Evolutionary conservation across 2,329 filamentous ascomycete species (phyloP), one percentile per base, ranked within the genome.

Genomic region (Apiospora malaysiana): DNA sequence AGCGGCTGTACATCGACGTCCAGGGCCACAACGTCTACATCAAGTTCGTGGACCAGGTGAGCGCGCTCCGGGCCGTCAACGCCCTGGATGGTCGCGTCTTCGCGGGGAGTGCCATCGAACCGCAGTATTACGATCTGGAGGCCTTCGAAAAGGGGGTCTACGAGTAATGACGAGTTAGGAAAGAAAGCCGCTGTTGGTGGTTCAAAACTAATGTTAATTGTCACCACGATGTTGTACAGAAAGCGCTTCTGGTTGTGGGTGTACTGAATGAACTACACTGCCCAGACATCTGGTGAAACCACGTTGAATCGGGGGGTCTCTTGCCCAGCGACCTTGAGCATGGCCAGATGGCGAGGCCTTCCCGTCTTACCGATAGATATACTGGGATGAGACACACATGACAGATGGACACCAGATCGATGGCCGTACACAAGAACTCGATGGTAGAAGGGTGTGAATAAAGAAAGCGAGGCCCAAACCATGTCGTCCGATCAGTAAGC

Each of bases 81-180:
- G 94, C 94, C 14, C 88, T 97, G 51, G 91, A 97, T 77, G 94
- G 94, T 21, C 90, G 94, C 69, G 88, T 94, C 21, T 98, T 98
- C 81, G 95, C 94, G 74, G 95, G 93, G 5, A 97, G 97, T 79
- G 85, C 87, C 14, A 97, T 98, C 71, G 84, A 85, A n/a, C 93
- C 95, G 0, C 89, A 87, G 68, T 98, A 95, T 79, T 98, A 93
- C 80, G 90, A 97, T 77, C 85, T 85, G 7, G 94, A 95, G 63
- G 93, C 89, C 76, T 99, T 98, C 78, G 94, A 97, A 74, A 82
- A 85, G 69, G 92, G 92, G 0, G 80, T 89, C 25, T 89, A 88
- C 73, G 79, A 75, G n/a, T 82, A 66, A 40, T 6, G 7, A 16
- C 10, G 9, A 21, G 3, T 32, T 32, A 32, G 40, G 14, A 45